phyloP scores from a whole-genome alignment of 2,329 filamentous ascomycete genomes.

The Colletotrichum higginsianum region DNA sequence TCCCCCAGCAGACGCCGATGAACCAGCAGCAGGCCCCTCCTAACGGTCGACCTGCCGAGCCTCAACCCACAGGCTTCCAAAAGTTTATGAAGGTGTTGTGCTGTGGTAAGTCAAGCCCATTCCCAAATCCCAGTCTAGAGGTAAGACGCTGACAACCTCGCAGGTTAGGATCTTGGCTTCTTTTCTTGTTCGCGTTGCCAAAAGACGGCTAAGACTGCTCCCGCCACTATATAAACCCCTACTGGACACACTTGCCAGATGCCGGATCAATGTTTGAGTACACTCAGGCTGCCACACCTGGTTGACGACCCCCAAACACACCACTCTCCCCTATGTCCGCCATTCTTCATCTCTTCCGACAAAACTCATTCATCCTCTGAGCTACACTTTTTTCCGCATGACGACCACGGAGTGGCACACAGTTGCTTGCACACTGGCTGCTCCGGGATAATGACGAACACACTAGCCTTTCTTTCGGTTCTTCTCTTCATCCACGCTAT shows the following conservation, averaged over 20 bases:
- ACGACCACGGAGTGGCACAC: slow-evolving; percentile 39
- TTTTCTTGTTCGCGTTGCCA: slow-evolving; percentile 37
- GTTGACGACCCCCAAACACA: slow-evolving; percentile 21
- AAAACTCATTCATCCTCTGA: slow-evolving; percentile 29
- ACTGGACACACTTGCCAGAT: slow-evolving; percentile 38
- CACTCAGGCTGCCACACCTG: slow-evolving; percentile 37
- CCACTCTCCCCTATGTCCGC: slow-evolving; percentile 35
- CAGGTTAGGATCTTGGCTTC: slow-evolving; percentile 37
- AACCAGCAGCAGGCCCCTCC: slow-evolving; percentile 65
- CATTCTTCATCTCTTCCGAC: slow-evolving; percentile 36
- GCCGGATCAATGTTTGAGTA: slow-evolving; percentile 35
- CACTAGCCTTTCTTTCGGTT: slow-evolving; percentile 47
- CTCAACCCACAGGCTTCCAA: slow-evolving; percentile 86
- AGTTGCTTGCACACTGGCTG: slow-evolving; percentile 37
- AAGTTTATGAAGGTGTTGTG: slow-evolving; percentile 95
- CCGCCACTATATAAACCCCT: slow-evolving; percentile 36
- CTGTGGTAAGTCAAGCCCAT: slow-evolving; percentile 72
- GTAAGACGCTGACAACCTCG: slow-evolving; percentile 15
- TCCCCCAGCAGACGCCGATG: slow-evolving; percentile 73
- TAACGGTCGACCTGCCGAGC: slow-evolving; percentile 73
- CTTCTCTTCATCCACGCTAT: slow-evolving; percentile 45
- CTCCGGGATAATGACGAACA: slow-evolving; percentile 42
- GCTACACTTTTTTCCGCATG: slow-evolving; percentile 41
- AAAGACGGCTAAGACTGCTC: slow-evolving; percentile 27
- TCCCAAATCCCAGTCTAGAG: not conserved